Base-by-base conservation (phyloP, 208 protist species). In the Trypanosoma boissoni region DNA sequence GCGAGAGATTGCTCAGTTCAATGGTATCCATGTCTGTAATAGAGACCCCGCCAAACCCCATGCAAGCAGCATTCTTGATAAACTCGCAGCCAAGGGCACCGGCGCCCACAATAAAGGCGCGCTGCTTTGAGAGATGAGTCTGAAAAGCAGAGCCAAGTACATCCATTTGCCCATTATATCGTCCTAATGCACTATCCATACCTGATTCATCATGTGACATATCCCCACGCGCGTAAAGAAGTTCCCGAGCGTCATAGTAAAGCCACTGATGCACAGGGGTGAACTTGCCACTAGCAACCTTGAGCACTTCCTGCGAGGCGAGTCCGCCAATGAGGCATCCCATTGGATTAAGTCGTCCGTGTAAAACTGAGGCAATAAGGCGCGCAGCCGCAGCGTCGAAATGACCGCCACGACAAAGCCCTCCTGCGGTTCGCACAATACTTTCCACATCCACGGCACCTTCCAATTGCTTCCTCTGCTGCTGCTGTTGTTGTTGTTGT, bases 21-120 rank as follows among this genome's bases (percentile, higher is more conserved):
- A 99, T 99, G 0, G 69, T 91, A 72, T 99, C 99, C 97, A 99
- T 99, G 79, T 99, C 99, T 2, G 98, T 99, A 24, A 99, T 94
- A 29, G 78, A 86, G 21, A 99, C 75, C 28, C 59, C 61, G 2
- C 83, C 97, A 52, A 98, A 46, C 29, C 99, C 99, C 95, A 99
- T 99, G 58, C 99, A 76, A 2, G 98, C 98, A 27, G 76, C 99
- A 72, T 98, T 99, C 80, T 99, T 99, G 50, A 99, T 84, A 46
- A 98, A 83, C 80, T 99, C 98, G 72, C 98, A 99, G 12, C 98
- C 98, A 28, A 99, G 92, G 9, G 98, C 98, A 31, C 98, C 98
- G 5, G 98, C 91, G 34, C 98, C 98, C 36, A 99, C 96, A 63
- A 99, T 88, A 57, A 99, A 99, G 54, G 53, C 83, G 9, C 86